Percentiles rank a stretch among this genome's conserved stretches.
These are phyloP conservation scores for Fusarium nanum DNA, from an alignment of 2,329 filamentous ascomycete genomes.

Conservation along the genomic window DNA sequence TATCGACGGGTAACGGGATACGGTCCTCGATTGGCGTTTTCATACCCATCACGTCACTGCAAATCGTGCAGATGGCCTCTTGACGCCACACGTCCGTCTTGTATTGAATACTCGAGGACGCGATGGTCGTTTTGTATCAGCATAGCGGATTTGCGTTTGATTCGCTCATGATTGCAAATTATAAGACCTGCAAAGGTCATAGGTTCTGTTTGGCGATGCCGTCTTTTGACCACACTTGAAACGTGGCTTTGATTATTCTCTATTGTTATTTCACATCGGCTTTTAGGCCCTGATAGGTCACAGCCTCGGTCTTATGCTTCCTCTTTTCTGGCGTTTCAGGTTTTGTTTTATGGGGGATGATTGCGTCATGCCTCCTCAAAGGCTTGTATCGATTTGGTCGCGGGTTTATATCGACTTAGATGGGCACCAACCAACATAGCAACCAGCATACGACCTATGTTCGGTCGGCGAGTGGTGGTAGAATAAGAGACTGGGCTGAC, in stretches of 20 bases:
- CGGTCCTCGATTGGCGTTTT: not conserved
- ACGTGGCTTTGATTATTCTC: not conserved
- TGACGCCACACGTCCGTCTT: not conserved
- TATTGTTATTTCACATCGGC: conserved; percentile 14
- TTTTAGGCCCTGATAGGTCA: conserved; percentile 14
- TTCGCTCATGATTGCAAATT: conserved; percentile 1
- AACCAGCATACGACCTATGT: conserved; percentile 1
- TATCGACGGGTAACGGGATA: not conserved
- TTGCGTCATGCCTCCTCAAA: conserved; percentile 15
- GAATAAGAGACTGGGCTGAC: conserved; percentile 8
- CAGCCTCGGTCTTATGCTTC: conserved; percentile 21
- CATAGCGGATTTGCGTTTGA: not conserved
- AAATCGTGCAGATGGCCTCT: not conserved
- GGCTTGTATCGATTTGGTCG: conserved; percentile 6
- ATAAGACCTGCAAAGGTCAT: conserved; percentile 1
- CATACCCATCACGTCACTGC: not conserved
- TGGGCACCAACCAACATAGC: conserved; percentile 1
- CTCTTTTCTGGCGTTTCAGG: conserved; percentile 25
- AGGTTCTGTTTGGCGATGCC: conserved; percentile 12
- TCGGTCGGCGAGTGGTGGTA: conserved; percentile 8
- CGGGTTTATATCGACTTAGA: conserved; percentile 18
- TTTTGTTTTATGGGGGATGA: conserved; percentile 10
- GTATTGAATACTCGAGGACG: not conserved
- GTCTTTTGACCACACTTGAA: conserved; percentile 4
- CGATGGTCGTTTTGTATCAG: not conserved